Evolutionary conservation across 192 early-diverging fungal genomes (phyloP), one percentile per base, ranked within the genome.

Genomic region (Rhizophagus clarus): DNA sequence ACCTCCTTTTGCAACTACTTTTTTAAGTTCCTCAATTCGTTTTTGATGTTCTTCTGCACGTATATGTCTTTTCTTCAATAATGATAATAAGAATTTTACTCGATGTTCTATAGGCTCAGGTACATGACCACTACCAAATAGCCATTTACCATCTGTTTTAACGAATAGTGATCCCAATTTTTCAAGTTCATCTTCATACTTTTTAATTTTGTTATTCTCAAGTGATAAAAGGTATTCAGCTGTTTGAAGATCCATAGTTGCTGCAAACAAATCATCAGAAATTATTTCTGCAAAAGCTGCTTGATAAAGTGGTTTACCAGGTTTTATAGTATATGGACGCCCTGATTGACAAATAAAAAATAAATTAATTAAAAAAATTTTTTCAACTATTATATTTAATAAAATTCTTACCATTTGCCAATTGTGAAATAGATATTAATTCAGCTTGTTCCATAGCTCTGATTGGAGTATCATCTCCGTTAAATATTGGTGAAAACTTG

Each of bases 371-470:
- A 0, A 4, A 68, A 10, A 22, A n/a, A n/a, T n/a, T 26, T n/a
- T 60, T 26, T n/a, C 22, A 40, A 8, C 45, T 61, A 2, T 79
- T 66, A 12, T 56, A 56, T 56, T 56, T 15, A 49, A 15, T 49
- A 14, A 62, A 42, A 49, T 45, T 45, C 47, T 80, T 85, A 91
- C 90, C 93, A 85, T 97, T 89, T 62, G 42, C 1, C 42, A 93
- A 82, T 61, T 97, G 91, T 5, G 82, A 81, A 73, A 98, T 88
- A 9, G 87, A 88, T 64, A 99, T 96, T 49, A 99, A 87, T 79
- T 97, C 96, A 22, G 94, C 92, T 60, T 94, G 90, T 81, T 98
- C 96, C 92, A 99, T 93, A 1, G 90, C 94, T 77, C 91, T 87
- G 24, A 98, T 87, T 7, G 96, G 88, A 6, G 80, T 82, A 75